Evolutionary conservation across 202 grass and related monocot genomes (phyloP), one percentile per base, ranked within the genome.

Genomic region (Hordeum pubiflorum): DNA sequence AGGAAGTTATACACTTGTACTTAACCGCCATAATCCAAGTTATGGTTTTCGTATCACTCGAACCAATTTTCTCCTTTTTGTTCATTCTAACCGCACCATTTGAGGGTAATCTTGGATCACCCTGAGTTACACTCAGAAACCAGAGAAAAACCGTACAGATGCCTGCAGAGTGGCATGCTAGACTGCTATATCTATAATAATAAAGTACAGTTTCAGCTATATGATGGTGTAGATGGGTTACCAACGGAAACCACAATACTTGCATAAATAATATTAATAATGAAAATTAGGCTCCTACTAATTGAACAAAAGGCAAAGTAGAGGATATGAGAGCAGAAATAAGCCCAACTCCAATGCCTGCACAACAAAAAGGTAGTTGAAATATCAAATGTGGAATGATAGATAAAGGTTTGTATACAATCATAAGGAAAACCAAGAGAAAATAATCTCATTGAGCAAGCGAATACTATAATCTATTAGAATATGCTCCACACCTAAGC

Each of bases 241-340:
- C 14, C 23, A 40, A 57, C 27, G 22, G 48, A 23, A 39, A 69
- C 10, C 43, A 26, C 4, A 2, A 13, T 69, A 39, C 22, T 58
- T 38, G 5, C 63, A 40, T 69, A 50, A 57, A 69, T 26, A 36
- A 44, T 52, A 72, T 60, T 59, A 60, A 27, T 63, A 58, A 14
- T 17, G 18, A 68, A 79, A 55, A 58, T 7, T 70, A 60, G 18
- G 7, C 33, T 58, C 24, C 4, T 75, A 74, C 20, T 74, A 20
- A 83, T 40, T 4, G 33, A 82, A 46, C 27, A 76, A 75, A 84
- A 50, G n/a, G 22, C 54, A 72, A 33, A 60, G 24, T 60, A 65
- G 44, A 94, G 94, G 94, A 97, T 97, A 97, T 97, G 29, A 94
- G 80, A 85, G 91, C 91, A 76, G 87, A 97, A 56, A 88, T 94